Evolutionary conservation across 2,329 filamentous ascomycete species (phyloP), one percentile per base, ranked within the genome.

Genomic region (Mariannaea sp.): DNA sequence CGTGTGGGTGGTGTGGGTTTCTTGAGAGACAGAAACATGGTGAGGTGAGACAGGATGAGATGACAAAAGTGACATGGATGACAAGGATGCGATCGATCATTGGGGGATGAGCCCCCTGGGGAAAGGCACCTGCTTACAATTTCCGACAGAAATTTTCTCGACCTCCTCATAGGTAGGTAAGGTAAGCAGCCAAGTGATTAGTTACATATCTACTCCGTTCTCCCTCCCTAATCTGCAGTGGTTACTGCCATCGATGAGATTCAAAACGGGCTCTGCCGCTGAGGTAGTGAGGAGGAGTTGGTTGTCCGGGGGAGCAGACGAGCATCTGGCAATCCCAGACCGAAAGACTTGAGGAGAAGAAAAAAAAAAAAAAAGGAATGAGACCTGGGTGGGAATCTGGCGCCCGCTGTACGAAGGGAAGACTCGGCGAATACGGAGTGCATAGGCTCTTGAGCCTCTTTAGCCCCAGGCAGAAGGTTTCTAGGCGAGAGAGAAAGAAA

Each of bases 41-140:
- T 55, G 47, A 52, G 33, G 16, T 51, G 36, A 52, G 38, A 51
- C 35, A 47, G 46, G 46, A 50, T 30, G 43, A 56, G 46, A 48
- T 46, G 49, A 41, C 42, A 41, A 33, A 39, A 49, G 26, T 49
- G 13, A 22, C 33, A 52, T 33, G 42, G 53, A 38, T 32, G 32
- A 36, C 30, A 58, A 57, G 49, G 51, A 39, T 54, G 16, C 12
- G 45, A 49, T 54, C 51, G 45, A 49, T 49, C 26, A 49, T 16
- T 54, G 38, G 32, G 30, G 36, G 30, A 35, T 16, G 10, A 14
- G 29, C 35, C n/a, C n/a, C n/a, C 35, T 46, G 14, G 43, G 41
- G 41, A 38, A 43, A 38, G 32, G 29, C 9, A 6, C 29, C 13
- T 5, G 29, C 13, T n/a, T 13, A 5, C 29, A 12, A 32, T 5